Conservation (phyloP, 495 filamentous ascomycete species). For the Aspergillus egyptiacus region DNA sequence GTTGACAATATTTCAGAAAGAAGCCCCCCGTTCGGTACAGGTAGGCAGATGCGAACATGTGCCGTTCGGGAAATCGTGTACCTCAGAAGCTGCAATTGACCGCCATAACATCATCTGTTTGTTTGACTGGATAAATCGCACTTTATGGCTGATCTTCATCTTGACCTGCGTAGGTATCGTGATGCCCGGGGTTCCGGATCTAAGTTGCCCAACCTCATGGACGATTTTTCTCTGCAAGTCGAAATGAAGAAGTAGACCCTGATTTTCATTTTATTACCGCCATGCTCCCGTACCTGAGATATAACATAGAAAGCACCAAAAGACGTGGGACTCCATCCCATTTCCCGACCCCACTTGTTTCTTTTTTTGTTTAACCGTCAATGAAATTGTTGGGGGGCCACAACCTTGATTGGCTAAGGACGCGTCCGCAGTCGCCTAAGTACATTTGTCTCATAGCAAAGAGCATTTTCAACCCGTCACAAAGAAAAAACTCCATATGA, state of each 20-base stretch:
- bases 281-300: constrained; percentile 3
- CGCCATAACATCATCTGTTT: no score
- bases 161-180: no score
- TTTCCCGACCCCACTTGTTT: constrained; percentile 24
- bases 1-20: no score
- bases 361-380: constrained; percentile 32
- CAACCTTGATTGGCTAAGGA: constrained; percentile 45
- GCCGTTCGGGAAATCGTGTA: no score
- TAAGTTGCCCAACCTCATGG: no score
- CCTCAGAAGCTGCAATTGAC: no score
- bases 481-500: constrained; percentile 41
- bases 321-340: constrained; percentile 11
- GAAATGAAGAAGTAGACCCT: not conserved
- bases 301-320: constrained; percentile 6
- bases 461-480: constrained; percentile 47
- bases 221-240: not conserved
- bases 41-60: no score
- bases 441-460: constrained; percentile 49
- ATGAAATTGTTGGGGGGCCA: constrained; percentile 37
- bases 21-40: no score
- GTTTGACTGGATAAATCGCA: no score
- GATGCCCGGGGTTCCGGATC: no score
- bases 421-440: constrained; percentile 45
- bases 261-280: constrained; percentile 9
- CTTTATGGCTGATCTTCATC: no score